Base-by-base conservation (phyloP, 148 eudicot genomes). In the Persicaria maculosa region DNA sequence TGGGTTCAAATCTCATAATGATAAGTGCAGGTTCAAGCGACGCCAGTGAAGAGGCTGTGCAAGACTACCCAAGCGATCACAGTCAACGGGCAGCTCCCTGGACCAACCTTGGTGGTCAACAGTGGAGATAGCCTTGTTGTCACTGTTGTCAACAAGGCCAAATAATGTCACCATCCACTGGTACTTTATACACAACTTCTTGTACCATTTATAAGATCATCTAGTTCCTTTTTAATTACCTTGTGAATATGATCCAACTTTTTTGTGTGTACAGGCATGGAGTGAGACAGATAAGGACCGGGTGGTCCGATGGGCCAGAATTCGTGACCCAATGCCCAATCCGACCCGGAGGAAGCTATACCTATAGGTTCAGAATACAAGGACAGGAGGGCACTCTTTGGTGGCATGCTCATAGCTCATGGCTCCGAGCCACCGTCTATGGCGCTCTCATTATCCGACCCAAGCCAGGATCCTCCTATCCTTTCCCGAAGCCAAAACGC, bases 161-260 rank as follows among this genome's bases (percentile, higher is more conserved):
- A 76, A 69, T 87, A 94, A 94, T 75, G 86, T 88, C 83, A 94
- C 98, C 62, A 84, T 94, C 74, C 98, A 94, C 79, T 94, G 98
- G 98, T 92, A 90, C 79, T 5, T 67, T 10, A 52, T 2, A 31
- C 2, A 52, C n/a, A 52, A 52, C 57, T 52, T 52, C 11, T 1
- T 52, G 40, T 31, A 31, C 40, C 40, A 54, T 54, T 7, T 7
- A n/a, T 14, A 17, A 40, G 68, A 22, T 4, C 7, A 64, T 64
- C 40, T 22, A 8, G 44, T 25, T 8, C 44, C 5, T 64, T 5
- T 64, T 40, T 22, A 22, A 22, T 22, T 52, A 16, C n/a, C n/a
- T 52, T 52, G 2, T 52, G 36, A 6, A 31, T 19, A 64, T 25
- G 45, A 40, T 40, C 9, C 5, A 7, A 25, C 10, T 10, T 65